Base-by-base conservation (phyloP, 192 early-diverging fungal species). In the Coemansia umbellata region DNA sequence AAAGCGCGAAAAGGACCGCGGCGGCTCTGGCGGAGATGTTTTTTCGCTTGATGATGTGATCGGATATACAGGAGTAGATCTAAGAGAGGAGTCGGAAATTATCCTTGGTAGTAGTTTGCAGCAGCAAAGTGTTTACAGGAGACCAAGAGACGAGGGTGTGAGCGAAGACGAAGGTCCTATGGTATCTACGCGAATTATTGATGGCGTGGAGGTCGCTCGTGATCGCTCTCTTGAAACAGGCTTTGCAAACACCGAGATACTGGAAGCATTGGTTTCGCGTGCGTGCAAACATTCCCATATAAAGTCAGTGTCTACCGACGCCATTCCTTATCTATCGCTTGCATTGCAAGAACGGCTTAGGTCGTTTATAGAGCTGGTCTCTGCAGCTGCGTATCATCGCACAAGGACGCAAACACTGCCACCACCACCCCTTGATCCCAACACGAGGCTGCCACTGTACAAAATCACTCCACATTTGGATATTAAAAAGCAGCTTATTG, bases 11-110 rank as follows among this genome's bases (percentile, higher is more conserved):
- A 50, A 55, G 37, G 69, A 72, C 31, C 69, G 69, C 8, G 35
- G 30, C 3, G 60, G 52, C n/a, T 28, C 40, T 8, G 48, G 49
- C 32, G 58, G 54, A 35, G 58, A 58, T 41, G 33, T 52, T 37
- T 69, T 64, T 24, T 47, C 49, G 3, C 50, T 89, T 2, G 81
- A 83, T n/a, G 88, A 91, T 55, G 86, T 91, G 14, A 87, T 91
- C 71, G 82, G 84, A 6, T 91, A 87, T 63, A 81, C 85, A 6
- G 88, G 87, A 11, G 81, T 91, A 19, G 87, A 91, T 66, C 76
- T 91, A 19, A 80, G 80, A 37, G 87, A 82, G 42, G 79, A 83
- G 55, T 74, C 81, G 5, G 82, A 84, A 26, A 81, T 78, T 35
- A 81, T 84, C 39, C 58, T 85, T 47, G 53, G 74, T 18, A 69